A percentile compares a stretch with the other conserved stretches of the same genome.
Conservation (phyloP, 441 rosid genomes). For the Pelargonium hybrid region DNA sequence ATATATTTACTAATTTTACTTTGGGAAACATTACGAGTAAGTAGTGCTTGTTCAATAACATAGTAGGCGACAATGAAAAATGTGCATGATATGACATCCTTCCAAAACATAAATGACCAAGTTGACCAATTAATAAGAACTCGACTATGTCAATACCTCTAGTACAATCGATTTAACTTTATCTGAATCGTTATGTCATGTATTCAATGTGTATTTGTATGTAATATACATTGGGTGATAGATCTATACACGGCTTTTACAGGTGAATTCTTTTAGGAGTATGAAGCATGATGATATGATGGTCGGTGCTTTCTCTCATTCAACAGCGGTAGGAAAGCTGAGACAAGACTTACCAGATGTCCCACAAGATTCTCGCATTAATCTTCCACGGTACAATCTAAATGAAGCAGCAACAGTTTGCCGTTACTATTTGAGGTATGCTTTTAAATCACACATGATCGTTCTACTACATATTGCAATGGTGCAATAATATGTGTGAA, state of each 20-base stretch:
- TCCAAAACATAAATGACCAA: background rate
- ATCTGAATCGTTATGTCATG: background rate
- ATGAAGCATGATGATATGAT: slow-evolving; percentile 92
- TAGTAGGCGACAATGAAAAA: background rate
- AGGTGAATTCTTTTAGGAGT: slow-evolving; percentile 87
- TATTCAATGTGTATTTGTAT: background rate
- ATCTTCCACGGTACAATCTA: slow-evolving; percentile 54
- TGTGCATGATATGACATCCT: background rate
- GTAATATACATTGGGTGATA: background rate
- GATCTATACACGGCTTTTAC: slow-evolving; percentile 19
- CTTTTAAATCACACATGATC: background rate
- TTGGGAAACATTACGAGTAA: background rate
- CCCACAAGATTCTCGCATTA: slow-evolving; percentile 60
- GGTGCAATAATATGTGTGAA: background rate
- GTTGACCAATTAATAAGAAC: background rate
- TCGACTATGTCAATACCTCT: background rate
- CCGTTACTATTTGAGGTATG: slow-evolving; percentile 86
- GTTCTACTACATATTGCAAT: background rate
- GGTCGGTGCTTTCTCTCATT: slow-evolving; percentile 90
- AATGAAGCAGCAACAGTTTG: slow-evolving; percentile 84
- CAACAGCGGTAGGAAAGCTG: slow-evolving; percentile 94
- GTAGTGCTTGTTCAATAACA: background rate
- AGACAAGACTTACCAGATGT: slow-evolving; percentile 83
- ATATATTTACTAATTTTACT: no score
- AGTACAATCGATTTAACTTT: background rate